phyloP scores from a whole-genome alignment of 495 filamentous ascomycete species.

The Podospora fimiseda region DNA sequence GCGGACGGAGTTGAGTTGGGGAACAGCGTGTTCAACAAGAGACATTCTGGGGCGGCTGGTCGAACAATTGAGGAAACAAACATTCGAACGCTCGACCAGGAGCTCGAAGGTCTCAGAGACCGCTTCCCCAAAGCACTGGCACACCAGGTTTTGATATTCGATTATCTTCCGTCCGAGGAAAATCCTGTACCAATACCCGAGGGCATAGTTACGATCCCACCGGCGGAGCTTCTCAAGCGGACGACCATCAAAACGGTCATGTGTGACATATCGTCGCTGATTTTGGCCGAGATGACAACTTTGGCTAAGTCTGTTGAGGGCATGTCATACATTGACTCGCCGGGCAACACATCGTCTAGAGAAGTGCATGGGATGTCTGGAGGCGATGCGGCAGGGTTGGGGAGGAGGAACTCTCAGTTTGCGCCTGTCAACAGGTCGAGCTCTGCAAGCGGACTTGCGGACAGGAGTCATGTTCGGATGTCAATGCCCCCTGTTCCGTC shows the following conservation, averaged over 20 bases:
- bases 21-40: constrained; percentile 38
- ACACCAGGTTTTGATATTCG: constrained; percentile 74
- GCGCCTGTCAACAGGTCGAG: constrained; percentile 40
- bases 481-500: constrained; percentile 62
- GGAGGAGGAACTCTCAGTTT: constrained; percentile 51
- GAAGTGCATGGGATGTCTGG: constrained; percentile 33
- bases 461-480: constrained; percentile 58
- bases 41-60: constrained; percentile 36
- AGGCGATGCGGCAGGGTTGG: constrained; percentile 29
- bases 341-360: constrained; percentile 38
- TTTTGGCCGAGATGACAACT: constrained; percentile 81
- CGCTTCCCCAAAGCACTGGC: constrained; percentile 68
- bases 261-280: constrained; percentile 78
- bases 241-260: constrained; percentile 94
- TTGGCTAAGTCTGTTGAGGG: constrained; percentile 81
- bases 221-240: constrained; percentile 58
- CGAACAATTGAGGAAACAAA: constrained; percentile 41
- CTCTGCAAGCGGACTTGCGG: constrained; percentile 41
- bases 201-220: constrained; percentile 67
- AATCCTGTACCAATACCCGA: constrained; percentile 46
- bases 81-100: constrained; percentile 51
- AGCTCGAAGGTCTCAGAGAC: constrained; percentile 63
- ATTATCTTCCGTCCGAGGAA: constrained; percentile 46
- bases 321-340: constrained; percentile 73
- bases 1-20: constrained; percentile 62